Evolutionary conservation across 805 yeast genomes (phyloP).

Genomic region (Torulaspora microellipsoides): DNA sequence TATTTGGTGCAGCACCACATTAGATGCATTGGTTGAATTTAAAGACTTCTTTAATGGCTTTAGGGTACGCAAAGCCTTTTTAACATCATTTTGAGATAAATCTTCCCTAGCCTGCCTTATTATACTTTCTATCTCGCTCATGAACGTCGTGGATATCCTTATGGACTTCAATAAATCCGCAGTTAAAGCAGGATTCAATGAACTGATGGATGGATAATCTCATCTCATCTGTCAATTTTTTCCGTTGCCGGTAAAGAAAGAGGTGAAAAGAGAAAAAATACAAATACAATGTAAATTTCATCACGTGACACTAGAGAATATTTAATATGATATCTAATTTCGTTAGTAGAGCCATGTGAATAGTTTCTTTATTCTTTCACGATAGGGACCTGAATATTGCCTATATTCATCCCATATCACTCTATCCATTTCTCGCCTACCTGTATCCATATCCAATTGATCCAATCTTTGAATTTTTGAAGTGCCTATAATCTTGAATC

Average conservation of each 20-base stretch:
- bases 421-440: slow-evolving; percentile 78
- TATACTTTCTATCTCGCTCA: slow-evolving; percentile 16
- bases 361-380: slow-evolving; percentile 27
- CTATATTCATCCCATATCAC: slow-evolving; percentile 76
- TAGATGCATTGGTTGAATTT: slow-evolving; percentile 27
- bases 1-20: slow-evolving; percentile 46
- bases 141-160: neutral
- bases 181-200: neutral
- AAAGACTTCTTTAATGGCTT: slow-evolving; percentile 33
- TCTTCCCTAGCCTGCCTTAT: slow-evolving; percentile 24
- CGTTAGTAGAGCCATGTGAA: slow-evolving; percentile 30
- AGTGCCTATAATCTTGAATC: slow-evolving; percentile 55
- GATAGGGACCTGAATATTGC: slow-evolving; percentile 33
- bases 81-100: slow-evolving; percentile 25
- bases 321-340: slow-evolving; percentile 6
- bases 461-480: slow-evolving; percentile 65
- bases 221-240: slow-evolving; percentile 8
- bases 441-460: slow-evolving; percentile 75
- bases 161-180: too few species aligned
- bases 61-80: slow-evolving; percentile 35
- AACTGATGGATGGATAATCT: neutral
- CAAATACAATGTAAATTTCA: neutral
- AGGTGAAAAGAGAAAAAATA: neutral
- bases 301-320: neutral
- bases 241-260: neutral